phyloP scores from a whole-genome alignment of 2,329 filamentous ascomycete species.

The Sclerotinia nivalis region DNA sequence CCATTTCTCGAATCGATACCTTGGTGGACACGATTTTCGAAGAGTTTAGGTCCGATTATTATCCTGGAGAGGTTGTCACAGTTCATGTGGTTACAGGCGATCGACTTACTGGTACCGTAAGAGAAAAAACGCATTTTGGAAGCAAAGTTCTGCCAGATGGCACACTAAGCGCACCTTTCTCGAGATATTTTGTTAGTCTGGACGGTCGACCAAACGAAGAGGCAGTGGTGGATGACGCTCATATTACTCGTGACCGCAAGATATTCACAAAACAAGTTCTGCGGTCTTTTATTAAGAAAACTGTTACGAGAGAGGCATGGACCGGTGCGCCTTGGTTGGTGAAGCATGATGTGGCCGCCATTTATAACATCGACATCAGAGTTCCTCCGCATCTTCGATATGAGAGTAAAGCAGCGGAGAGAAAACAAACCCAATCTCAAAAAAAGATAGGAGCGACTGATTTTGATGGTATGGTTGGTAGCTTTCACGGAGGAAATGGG shows the following conservation, averaged over 20 bases:
- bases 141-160: constrained; percentile 65
- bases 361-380: constrained; percentile 84
- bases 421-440: constrained; percentile 69
- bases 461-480: constrained; percentile 42
- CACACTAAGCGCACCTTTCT: constrained; percentile 67
- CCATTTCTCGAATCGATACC: constrained; percentile 84
- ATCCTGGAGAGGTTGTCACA: constrained; percentile 81
- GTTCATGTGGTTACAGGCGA: constrained; percentile 70
- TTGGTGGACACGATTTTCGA: constrained; percentile 68
- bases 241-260: constrained; percentile 84
- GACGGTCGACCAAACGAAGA: constrained; percentile 69
- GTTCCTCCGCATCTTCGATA: constrained; percentile 81
- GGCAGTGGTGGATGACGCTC: constrained; percentile 74
- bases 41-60: constrained; percentile 87
- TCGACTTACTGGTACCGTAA: constrained; percentile 70
- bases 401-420: constrained; percentile 75
- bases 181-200: constrained; percentile 78
- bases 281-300: constrained; percentile 91
- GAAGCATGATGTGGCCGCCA: constrained; percentile 78
- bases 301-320: constrained; percentile 88
- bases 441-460: constrained; percentile 48
- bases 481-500: constrained; percentile 40
- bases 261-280: constrained; percentile 94
- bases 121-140: constrained; percentile 81
- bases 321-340: constrained; percentile 96